Evolutionary conservation across 2,329 filamentous ascomycete genomes (phyloP), one percentile per base, ranked within the genome.

Genomic region (Curvularia spicifera): DNA sequence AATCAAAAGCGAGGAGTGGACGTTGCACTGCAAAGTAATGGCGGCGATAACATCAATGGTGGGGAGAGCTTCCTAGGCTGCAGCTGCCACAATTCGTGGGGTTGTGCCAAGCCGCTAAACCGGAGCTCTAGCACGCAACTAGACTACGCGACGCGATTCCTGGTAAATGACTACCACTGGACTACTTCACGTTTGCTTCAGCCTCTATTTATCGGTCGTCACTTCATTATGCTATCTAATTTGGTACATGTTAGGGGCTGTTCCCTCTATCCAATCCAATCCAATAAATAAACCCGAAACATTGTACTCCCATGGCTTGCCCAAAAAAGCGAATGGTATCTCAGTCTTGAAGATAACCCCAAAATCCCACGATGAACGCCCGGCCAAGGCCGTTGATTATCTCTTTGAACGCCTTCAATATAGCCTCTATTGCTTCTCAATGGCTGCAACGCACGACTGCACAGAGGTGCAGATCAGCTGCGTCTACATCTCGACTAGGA

Each of bases 401-500:
- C 22, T 20, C 15, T 26, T 42, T 29, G 15, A 47, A 45, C 52
- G 24, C 42, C 15, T 62, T 53, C 64, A 13, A 57, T 45, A 9
- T 53, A 50, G 24, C 56, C 29, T 65, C 64, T 59, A 59, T 50
- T 47, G 13, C 26, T 43, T 43, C 55, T 20, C 57, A 45, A 56
- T 12, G 24, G 33, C 18, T 37, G 22, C 35, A 29, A 52, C 31
- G 58, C 44, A 33, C 43, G 28, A 53, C 51, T 47, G 45, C 50
- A 59, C 43, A 57, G 24, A 50, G 54, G 56, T 55, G 33, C 28
- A 47, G 20, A 31, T 45, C 39, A 24, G 22, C 37, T 18, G 20
- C 26, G 18, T 51, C 59, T 57, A 76, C 59, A 66, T 65, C 51
- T 76, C 74, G 15, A 76, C 66, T 7, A 76, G 68, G 4, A 85